Evolutionary conservation across 179 eudicot genomes (phyloP), one percentile per base, ranked within the genome.

Genomic region (Dionaea muscipula): DNA sequence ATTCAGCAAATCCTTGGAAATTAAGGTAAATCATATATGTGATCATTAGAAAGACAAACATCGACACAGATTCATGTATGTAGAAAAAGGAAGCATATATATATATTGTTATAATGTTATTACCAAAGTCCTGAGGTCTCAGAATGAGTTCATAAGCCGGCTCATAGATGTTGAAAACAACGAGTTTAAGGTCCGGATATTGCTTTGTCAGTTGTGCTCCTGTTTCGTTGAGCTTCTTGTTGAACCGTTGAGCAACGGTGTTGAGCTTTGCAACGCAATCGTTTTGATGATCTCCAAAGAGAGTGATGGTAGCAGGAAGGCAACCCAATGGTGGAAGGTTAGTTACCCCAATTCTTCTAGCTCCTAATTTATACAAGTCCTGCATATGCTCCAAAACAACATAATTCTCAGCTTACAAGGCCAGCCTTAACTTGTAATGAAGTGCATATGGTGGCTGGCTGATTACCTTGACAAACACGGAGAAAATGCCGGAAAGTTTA

Each of bases 291-390:
- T 36, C 73, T 6, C 96, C 93, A 55, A 88, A 93, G 23, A 93
- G 53, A 2, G 95, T 88, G 21, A 60, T 75, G n/a, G 83, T 58
- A 3, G 79, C 79, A 5, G 99, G 99, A 21, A 88, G 66, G 53
- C 99, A 93, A 8, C 99, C 99, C 50, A 78, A 19, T 55, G 99
- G 99, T 9, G 99, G 95, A 20, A 85, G 89, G 47, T 96, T 79
- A 64, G 99, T 93, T 68, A 67, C 99, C 15, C 99, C 99, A 4
- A 93, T 79, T 55, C 75, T 82, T 59, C 96, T 75, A 6, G 96
- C 99, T 72, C 99, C 99, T 60, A 72, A 43, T 15, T 75, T 71
- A 53, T 93, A 65, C 62, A 93, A 55, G 25, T 74, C 71, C 99
- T 87, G 65, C 18, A 44, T 24, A 31, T 4, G 45, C 19, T 20